These are phyloP conservation scores for Ogataea hybrid DNA, from an alignment of 1,139 yeast genomes.

Conservation along the genomic window DNA sequence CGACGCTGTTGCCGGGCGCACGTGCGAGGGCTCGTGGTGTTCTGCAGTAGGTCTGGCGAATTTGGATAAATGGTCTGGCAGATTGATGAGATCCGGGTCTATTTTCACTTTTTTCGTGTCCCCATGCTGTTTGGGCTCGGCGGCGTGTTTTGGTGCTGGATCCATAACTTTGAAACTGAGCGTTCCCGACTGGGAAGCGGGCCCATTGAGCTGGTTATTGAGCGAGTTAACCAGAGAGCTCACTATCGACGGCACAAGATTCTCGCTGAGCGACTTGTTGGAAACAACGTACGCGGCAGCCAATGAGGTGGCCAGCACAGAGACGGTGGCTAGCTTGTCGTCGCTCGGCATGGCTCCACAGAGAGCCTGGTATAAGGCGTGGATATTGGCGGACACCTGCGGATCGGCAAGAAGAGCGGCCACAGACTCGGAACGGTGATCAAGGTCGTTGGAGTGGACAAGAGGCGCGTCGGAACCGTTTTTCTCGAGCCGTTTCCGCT, in stretches of 20 bases:
- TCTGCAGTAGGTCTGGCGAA: constrained; percentile 6
- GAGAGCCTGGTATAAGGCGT: constrained; percentile 19
- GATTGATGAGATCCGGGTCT: constrained; percentile 6
- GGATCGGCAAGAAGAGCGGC: constrained; percentile 4
- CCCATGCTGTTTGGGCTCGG: constrained; percentile 19
- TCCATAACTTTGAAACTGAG: constrained; percentile 5
- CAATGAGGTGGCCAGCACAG: constrained; percentile 42
- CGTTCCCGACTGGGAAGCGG: constrained; percentile 1
- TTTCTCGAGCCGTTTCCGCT: constrained; percentile 53
- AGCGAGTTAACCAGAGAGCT: constrained; percentile 25
- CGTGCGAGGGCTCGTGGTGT: background rate
- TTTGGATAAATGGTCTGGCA: constrained; percentile 9
- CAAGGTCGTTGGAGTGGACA: background rate
- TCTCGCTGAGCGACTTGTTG: constrained; percentile 19
- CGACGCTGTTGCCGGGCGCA: background rate
- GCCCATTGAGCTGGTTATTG: constrained; percentile 17
- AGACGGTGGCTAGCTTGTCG: constrained; percentile 34
- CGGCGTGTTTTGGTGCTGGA: constrained; percentile 1
- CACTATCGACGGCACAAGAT: constrained; percentile 19
- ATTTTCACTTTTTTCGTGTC: constrained; percentile 6
- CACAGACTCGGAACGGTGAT: constrained; percentile 8
- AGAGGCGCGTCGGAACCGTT: constrained; percentile 8
- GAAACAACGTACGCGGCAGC: constrained; percentile 37
- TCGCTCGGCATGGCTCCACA: constrained; percentile 22
- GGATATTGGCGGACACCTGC: constrained; percentile 4